phyloP scores from a whole-genome alignment of 163 green algal genomes.

The Chloroidium sp. region DNA sequence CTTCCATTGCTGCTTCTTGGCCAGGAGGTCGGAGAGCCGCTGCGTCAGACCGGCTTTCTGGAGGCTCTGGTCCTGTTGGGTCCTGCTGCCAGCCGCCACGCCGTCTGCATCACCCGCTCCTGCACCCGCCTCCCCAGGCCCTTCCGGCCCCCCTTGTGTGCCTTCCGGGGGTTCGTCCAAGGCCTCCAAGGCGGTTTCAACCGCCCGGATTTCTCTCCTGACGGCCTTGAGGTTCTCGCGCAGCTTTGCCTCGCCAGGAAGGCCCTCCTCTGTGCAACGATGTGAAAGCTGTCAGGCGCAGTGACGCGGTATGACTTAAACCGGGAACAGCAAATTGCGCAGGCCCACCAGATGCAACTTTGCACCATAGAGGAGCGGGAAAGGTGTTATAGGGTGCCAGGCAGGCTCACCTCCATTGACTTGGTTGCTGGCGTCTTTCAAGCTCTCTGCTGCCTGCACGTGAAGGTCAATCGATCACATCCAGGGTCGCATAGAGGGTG shows the following conservation, averaged over 20 bases:
- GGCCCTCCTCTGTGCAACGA: too few relatives aligned
- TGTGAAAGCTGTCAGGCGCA: too few relatives aligned
- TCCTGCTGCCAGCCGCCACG: neutral
- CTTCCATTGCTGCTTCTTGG: slow-evolving; percentile 20
- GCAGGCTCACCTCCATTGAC: too few relatives aligned
- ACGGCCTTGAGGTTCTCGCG: slow-evolving; percentile 15
- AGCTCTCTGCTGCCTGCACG: too few relatives aligned
- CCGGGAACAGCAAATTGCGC: too few relatives aligned
- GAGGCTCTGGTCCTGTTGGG: slow-evolving; percentile 30
- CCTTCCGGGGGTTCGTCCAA: slow-evolving; percentile 6
- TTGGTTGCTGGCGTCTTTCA: too few relatives aligned
- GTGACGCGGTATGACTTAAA: too few relatives aligned
- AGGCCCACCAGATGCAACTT: too few relatives aligned
- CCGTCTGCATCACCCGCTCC: neutral
- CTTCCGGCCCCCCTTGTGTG: neutral
- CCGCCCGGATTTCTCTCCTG: slow-evolving; percentile 26
- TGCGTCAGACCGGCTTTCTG: slow-evolving; percentile 40
- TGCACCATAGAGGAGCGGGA: too few relatives aligned
- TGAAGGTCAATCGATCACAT: too few relatives aligned
- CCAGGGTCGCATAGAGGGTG: too few relatives aligned
- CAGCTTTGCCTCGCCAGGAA: neutral
- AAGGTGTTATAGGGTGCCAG: too few relatives aligned
- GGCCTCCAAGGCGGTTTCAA: slow-evolving; percentile 24
- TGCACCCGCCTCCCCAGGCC: neutral
- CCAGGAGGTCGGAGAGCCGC: slow-evolving; percentile 34